Percentiles rank a stretch among this genome's conserved stretches.
Evolutionary conservation across 192 early-diverging fungal species (phyloP).

Genomic region (Nowakowskiella sp.): DNA sequence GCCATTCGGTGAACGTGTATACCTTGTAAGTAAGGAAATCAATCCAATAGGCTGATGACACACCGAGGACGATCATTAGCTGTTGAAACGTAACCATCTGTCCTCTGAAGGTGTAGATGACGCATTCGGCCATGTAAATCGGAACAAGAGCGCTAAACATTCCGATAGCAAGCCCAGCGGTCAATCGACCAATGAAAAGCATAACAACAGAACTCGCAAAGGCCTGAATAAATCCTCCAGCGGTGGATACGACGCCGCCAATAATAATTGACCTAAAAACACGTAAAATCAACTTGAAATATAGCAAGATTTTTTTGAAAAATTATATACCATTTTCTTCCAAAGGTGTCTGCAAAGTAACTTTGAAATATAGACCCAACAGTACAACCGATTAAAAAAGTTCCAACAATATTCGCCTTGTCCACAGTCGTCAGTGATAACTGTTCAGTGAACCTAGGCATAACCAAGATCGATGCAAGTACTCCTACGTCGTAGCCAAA

Average conservation of each 20-base stretch:
- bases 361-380: slow-evolving; percentile 62
- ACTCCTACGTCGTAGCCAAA: slow-evolving; percentile 75
- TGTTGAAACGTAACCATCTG: slow-evolving; percentile 33
- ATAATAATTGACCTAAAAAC: slow-evolving; percentile 1
- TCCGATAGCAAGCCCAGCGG: slow-evolving; percentile 38
- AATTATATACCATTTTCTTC: slow-evolving; percentile 66
- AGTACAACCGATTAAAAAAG: slow-evolving; percentile 67
- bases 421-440: slow-evolving; percentile 21
- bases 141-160: slow-evolving; percentile 33
- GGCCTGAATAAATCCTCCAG: slow-evolving; percentile 31
- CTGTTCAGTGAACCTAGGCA: slow-evolving; percentile 26
- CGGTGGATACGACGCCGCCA: background rate
- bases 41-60: too few relatives aligned
- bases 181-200: slow-evolving; percentile 30
- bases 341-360: slow-evolving; percentile 56
- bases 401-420: slow-evolving; percentile 32
- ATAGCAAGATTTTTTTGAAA: too few relatives aligned
- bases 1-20: slow-evolving; percentile 18
- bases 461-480: slow-evolving; percentile 60
- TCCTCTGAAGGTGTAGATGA: slow-evolving; percentile 36
- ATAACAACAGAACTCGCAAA: slow-evolving; percentile 14
- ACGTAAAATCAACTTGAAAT: too few relatives aligned
- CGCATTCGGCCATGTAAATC: slow-evolving; percentile 37
- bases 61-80: slow-evolving; percentile 35
- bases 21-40: slow-evolving; percentile 20